phyloP scores from a whole-genome alignment of 1,284 basidiomycete genomes.

The Psilocybe mexicana region DNA sequence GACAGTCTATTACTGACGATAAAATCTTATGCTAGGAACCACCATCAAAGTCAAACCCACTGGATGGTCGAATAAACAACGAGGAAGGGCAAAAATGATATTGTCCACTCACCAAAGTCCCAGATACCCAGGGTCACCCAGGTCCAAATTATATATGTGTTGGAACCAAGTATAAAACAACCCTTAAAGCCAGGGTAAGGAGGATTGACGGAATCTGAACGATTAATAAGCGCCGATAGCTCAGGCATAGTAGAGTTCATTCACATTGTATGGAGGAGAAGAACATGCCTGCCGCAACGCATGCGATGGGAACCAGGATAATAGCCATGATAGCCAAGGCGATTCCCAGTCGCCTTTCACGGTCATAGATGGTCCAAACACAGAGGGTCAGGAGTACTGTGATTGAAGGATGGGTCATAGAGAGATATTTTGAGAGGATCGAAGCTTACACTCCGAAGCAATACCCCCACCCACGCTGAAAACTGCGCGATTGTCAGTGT shows the following conservation, averaged over 20 bases:
- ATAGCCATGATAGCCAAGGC: not conserved
- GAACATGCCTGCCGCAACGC: not conserved
- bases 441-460: too few species aligned
- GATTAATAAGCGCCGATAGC: not conserved
- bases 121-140: not conserved
- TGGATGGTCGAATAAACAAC: not conserved
- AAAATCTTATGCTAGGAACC: not conserved
- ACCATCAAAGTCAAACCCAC: not conserved
- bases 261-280: not conserved
- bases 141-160: not conserved
- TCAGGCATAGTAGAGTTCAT: not conserved
- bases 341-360: not conserved
- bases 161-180: not conserved
- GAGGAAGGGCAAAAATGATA: not conserved
- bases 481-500: not conserved
- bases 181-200: not conserved
- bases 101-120: not conserved
- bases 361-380: not conserved
- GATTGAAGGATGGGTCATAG: not conserved
- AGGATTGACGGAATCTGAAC: not conserved
- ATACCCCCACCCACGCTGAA: not conserved
- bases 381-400: not conserved
- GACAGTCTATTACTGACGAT: not conserved
- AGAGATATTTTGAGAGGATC: not conserved
- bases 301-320: not conserved